phyloP scores from a whole-genome alignment of 2,329 filamentous ascomycete species.

The Paramyrothecium sp. region DNA sequence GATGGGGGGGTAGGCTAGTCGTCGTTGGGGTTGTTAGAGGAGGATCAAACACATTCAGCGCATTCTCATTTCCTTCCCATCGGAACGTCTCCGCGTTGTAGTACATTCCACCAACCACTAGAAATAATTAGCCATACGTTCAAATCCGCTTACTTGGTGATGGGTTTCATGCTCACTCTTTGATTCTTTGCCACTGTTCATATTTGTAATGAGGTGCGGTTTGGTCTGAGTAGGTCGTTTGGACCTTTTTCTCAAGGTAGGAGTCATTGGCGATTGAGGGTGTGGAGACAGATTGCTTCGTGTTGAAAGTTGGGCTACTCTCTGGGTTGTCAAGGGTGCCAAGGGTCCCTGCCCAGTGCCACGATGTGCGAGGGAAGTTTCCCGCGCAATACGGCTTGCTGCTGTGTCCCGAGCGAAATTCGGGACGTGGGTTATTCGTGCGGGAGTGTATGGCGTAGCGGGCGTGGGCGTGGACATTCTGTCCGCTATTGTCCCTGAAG shows the following conservation, averaged over 20 bases:
- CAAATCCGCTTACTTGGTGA: neutral
- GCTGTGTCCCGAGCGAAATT: conserved; percentile 65
- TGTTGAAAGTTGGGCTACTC: conserved; percentile 51
- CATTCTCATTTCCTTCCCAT: conserved; percentile 97
- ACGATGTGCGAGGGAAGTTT: conserved; percentile 60
- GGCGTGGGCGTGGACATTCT: conserved; percentile 53
- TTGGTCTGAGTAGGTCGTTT: conserved; percentile 65
- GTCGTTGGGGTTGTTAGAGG: conserved; percentile 54
- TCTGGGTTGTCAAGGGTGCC: conserved; percentile 53
- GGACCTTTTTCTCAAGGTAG: conserved; percentile 48
- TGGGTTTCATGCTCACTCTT: conserved; percentile 62
- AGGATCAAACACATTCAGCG: conserved; percentile 73
- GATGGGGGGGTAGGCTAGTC: conserved; percentile 30
- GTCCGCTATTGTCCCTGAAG: conserved; percentile 54
- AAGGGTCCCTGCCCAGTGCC: conserved; percentile 52
- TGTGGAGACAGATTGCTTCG: conserved; percentile 46
- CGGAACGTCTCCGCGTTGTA: conserved; percentile 85
- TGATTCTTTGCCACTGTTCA: conserved; percentile 70
- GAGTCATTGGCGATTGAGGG: conserved; percentile 34
- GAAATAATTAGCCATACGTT: conserved; percentile 24
- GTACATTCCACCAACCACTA: conserved; percentile 90
- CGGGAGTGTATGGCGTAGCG: conserved; percentile 55
- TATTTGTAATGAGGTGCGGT: conserved; percentile 85
- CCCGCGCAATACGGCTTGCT: conserved; percentile 63
- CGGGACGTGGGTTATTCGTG: conserved; percentile 53